Evolutionary conservation across 805 yeast genomes (phyloP), one percentile per base, ranked within the genome.

Genomic region (Candida pseudoglaebosa): DNA sequence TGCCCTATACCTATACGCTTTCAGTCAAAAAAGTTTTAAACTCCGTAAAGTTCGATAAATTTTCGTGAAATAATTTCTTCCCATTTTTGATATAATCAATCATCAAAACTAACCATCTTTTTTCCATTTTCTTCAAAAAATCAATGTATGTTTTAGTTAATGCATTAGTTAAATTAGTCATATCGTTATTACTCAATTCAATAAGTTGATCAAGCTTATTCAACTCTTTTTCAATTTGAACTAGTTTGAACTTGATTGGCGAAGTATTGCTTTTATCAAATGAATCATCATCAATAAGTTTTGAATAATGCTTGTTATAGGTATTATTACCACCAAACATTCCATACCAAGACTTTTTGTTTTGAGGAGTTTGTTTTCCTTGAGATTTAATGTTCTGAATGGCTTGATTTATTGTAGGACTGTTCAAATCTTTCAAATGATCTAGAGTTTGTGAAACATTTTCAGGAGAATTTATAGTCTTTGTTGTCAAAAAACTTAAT

Each of bases 181-280:
- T 66, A 52, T 77, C 82, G 9, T 50, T 52, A 40, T 65, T 57
- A 26, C 71, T 54, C 13, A 70, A 55, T 12, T 61, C 63, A 18
- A 73, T 71, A 37, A 78, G 65, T 37, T 76, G 79, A 32, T 71
- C 67, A 29, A 75, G 59, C 45, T 74, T 75, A 30, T 47, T 47
- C 20, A 71, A 49, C 40, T 71, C 77, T 50, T 59, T 61, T 37
- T 69, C 69, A 12, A 68, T 55, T 24, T 62, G 64, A 35, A 53
- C 55, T 15, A 61, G 52, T 30, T 61, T 61, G 36, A 52, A 50
- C 43, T 58, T 60, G 37, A 46, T 50, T 33, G 54, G 63, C 24
- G 34, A 35, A 10, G 32, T 22, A 12, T 24, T 19, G 10, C 4
- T 28, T 28, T 24, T 30, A 28, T 6, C 29, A n/a, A 21, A 13